Conservation (phyloP, 257 asterid genomes). For the Salvia splendens region DNA sequence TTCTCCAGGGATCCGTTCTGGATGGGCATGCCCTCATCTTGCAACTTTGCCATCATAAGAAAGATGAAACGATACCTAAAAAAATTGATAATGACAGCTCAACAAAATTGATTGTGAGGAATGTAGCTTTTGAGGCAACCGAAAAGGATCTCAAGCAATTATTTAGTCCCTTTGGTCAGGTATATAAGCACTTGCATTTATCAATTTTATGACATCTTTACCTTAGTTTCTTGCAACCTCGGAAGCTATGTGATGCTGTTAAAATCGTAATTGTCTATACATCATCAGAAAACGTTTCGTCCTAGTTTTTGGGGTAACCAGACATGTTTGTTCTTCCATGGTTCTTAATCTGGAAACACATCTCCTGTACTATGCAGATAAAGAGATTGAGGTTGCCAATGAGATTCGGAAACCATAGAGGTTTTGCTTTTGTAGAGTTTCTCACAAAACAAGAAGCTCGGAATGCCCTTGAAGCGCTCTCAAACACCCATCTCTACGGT, state of each 20-base stretch:
- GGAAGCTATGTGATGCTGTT: background rate
- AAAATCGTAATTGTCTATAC: background rate
- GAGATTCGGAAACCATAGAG: slow-evolving; percentile 82
- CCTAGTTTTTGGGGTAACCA: background rate
- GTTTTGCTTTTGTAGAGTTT: slow-evolving; percentile 89
- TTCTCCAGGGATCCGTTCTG: slow-evolving; percentile 73
- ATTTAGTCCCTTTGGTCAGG: slow-evolving; percentile 93
- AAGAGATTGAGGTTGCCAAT: slow-evolving; percentile 81
- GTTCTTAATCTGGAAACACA: background rate
- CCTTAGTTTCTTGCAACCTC: background rate
- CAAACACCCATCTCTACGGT: slow-evolving; percentile 89
- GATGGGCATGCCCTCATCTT: slow-evolving; percentile 94
- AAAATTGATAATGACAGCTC: slow-evolving; percentile 67
- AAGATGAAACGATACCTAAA: slow-evolving; percentile 48
- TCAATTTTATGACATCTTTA: background rate
- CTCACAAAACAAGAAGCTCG: slow-evolving; percentile 88
- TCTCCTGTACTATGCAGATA: slow-evolving; percentile 49
- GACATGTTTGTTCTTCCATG: background rate
- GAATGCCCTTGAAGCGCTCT: slow-evolving; percentile 81
- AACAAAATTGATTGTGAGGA: slow-evolving; percentile 84
- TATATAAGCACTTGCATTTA: slow-evolving; percentile 36
- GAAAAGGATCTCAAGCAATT: slow-evolving; percentile 86
- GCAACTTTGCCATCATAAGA: slow-evolving; percentile 81
- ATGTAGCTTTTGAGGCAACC: slow-evolving; percentile 97
- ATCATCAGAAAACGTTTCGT: slow-evolving; percentile 15